Evolutionary conservation across 495 filamentous ascomycete species (phyloP).

Genomic region (Penicillium maclennaniae): DNA sequence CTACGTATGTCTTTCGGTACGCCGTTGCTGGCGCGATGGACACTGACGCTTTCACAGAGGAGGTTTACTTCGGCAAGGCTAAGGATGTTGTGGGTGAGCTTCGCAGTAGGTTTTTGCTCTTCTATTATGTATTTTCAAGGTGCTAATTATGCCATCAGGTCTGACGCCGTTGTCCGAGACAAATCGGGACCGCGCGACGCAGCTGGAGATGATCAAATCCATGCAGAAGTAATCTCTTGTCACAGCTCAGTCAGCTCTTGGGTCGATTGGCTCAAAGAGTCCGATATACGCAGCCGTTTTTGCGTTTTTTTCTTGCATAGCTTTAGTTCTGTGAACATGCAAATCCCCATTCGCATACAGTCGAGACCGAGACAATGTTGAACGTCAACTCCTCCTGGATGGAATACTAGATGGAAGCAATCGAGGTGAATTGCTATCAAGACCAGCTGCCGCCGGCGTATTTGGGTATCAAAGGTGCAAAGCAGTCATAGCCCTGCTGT

Average conservation of each 20-base stretch:
- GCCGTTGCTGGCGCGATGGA: background rate
- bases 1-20: slow-evolving; percentile 56
- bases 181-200: slow-evolving; percentile 78
- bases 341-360: slow-evolving; percentile 8
- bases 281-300: slow-evolving; percentile 7
- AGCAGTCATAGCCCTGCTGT: background rate
- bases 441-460: background rate
- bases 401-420: background rate
- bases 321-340: slow-evolving; percentile 19
- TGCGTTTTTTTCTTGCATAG: slow-evolving; percentile 19
- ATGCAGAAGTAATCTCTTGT: slow-evolving; percentile 38
- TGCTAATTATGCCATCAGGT: slow-evolving; percentile 35
- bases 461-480: background rate
- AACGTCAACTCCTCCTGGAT: background rate
- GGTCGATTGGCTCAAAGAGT: slow-evolving; percentile 13
- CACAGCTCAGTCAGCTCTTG: background rate
- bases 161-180: slow-evolving; percentile 79
- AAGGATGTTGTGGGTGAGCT: slow-evolving; percentile 99
- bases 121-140: background rate
- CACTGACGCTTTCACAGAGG: slow-evolving; percentile 48
- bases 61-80: slow-evolving; percentile 99
- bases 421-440: background rate
- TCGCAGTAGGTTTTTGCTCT: slow-evolving; percentile 58
- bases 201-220: slow-evolving; percentile 78
- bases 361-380: background rate